Conservation (phyloP, 345 rosid species). For the Camelina sativa region DNA sequence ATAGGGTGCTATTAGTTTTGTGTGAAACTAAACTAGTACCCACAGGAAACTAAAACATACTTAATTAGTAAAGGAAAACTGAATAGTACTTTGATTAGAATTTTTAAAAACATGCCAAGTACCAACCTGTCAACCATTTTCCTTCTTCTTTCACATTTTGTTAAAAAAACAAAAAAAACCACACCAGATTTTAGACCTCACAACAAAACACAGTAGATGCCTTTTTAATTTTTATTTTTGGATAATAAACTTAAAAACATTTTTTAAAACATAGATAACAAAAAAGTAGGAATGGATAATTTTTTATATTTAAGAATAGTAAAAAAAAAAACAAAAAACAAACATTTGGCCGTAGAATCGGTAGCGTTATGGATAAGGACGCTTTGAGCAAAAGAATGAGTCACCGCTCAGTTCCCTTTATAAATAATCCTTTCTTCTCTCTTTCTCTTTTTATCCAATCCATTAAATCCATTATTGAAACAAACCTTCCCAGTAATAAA, state of each 20-base stretch:
- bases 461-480: slow-evolving; percentile 19
- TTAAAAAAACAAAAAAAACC: background rate
- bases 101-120: slow-evolving; percentile 1
- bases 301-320: background rate
- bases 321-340: background rate
- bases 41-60: slow-evolving; percentile 16
- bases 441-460: slow-evolving; percentile 7
- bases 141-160: slow-evolving; percentile 21
- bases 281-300: slow-evolving; percentile 35
- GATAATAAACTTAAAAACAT: background rate
- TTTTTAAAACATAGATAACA: background rate
- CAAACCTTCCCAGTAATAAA: background rate
- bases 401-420: slow-evolving; percentile 31
- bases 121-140: slow-evolving; percentile 34
- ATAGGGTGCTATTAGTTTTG: slow-evolving; percentile 21
- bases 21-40: background rate
- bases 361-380: slow-evolving; percentile 47
- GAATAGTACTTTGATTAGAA: slow-evolving; percentile 8
- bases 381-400: slow-evolving; percentile 31
- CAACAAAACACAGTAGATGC: background rate
- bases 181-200: slow-evolving; percentile 22
- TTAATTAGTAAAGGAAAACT: background rate
- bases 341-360: background rate
- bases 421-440: slow-evolving; percentile 11
- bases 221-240: background rate